Evolutionary conservation across 768 basidiomycete genomes (phyloP), one percentile per base, ranked within the genome.

Genomic region (Agaricus blazei): DNA sequence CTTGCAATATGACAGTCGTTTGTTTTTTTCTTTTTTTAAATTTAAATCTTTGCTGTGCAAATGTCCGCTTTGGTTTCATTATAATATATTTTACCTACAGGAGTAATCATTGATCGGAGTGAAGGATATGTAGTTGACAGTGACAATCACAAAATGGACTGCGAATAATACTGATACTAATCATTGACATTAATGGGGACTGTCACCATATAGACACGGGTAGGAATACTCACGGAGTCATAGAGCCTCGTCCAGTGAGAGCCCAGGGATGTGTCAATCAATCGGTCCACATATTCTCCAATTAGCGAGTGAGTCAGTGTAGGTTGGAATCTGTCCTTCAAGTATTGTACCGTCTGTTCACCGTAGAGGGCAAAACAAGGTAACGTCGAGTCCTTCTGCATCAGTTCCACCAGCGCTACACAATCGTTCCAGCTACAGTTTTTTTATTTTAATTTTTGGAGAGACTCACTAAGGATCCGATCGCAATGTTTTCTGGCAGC

Each of bases 221-320:
- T 26, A 3, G 5, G 46, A 9, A 38, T 36, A 60, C 87, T 64
- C 64, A 93, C 91, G 58, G 93, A 97, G 70, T 99, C 97, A 67
- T 99, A 99, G 34, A 98, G 70, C 61, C 94, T 79, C 37, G 97
- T 98, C 88, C 95, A 98, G 59, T 90, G 86, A 31, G 92, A 95
- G 11, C 92, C 93, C 45, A 97, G 72, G 0, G 95, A 96, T 52
- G 80, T 88, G 59, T 97, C 87, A 59, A 99, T 89, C 44, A 99
- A 75, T 46, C 86, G 77, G 60, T 98, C 93, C n/a, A 97, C 79
- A 64, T 96, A 84, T 36, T 93, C 91, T 42, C 85, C 92, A 28
- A 95, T 87, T 36, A 89, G 77, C 42, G 77, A 80, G 59, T 95
- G 90, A 0, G 93, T 94, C 31, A 98, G 75, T 3, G 86, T 84